Evolutionary conservation across 2,329 filamentous ascomycete genomes (phyloP), one percentile per base, ranked within the genome.

Genomic region (Stenocarpella maydis): DNA sequence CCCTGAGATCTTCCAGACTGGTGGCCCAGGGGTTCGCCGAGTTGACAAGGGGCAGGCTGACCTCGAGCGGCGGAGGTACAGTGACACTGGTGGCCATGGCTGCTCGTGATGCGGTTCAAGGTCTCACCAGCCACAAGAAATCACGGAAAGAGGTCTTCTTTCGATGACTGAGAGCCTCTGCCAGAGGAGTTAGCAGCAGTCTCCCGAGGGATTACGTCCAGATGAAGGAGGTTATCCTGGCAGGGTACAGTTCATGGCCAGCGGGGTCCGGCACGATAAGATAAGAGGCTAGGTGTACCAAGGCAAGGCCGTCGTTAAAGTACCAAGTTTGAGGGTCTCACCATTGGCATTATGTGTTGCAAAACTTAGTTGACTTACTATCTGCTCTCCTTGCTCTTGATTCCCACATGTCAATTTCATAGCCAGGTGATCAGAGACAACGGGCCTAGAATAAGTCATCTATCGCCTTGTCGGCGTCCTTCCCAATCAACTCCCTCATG

Each of bases 401-500:
- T 31, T 58, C 26, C 31, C 17, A 49, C 6, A 10, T 3, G 7
- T 53, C 34, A 17, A 31, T 68, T 24, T 8, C 55, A 65, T 14
- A 54, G 12, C 24, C 64, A 37, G 8, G 3, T 24, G n/a, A 53
- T 50, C 10, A 55, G 50, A 24, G 39, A 24, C 26, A 24, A 5
- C 17, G 8, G 17, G 34, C 52, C 76, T 78, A 96, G 74, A 97
- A 90, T 70, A 99, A 83, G 79, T 97, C 95, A 73, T 93, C 89
- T 73, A 99, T 92, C 19, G 91, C 90, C 82, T 98, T 98, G 79
- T 98, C 95, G 10, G 95, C 93, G 78, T 99, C 96, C 75, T 94
- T 92, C 77, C 93, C 92, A 77, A 99, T 97, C 76, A 99, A 82
- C 39, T 97, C 94, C 67, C 96, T 82, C 96, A 99, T 99, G 34